Conservation (phyloP, 176 grass and related monocot species). For the Miscanthus lutarioriparius region DNA sequence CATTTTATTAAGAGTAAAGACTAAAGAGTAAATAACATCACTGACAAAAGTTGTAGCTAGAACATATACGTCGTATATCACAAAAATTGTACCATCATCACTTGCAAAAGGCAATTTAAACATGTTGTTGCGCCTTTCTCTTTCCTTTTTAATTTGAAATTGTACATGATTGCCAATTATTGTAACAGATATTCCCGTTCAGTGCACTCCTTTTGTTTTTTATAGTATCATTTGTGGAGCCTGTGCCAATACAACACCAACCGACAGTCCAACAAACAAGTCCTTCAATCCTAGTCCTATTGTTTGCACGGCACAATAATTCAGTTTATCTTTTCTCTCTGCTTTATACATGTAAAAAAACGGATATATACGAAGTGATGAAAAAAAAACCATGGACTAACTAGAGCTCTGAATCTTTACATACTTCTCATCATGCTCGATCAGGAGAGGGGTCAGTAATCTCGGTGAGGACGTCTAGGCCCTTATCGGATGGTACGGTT, state of each 20-base stretch:
- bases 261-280: not conserved
- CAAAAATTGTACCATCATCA: not conserved
- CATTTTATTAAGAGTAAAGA: not conserved
- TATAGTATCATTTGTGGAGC: not conserved
- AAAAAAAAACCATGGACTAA: not conserved
- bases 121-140: not conserved
- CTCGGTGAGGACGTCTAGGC: constrained; percentile 40
- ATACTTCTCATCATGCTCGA: not conserved
- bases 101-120: not conserved
- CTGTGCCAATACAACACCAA: not conserved
- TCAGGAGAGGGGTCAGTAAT: constrained; percentile 40
- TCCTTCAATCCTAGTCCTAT: not conserved
- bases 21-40: not conserved
- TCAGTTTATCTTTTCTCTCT: not conserved
- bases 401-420: not conserved
- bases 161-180: not conserved
- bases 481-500: too few species aligned
- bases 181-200: not conserved
- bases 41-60: not conserved
- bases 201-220: not conserved
- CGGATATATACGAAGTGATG: too few species aligned
- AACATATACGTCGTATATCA: not conserved
- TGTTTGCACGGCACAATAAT: not conserved
- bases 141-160: not conserved
- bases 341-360: too few species aligned